Evolutionary conservation across 2,329 filamentous ascomycete genomes (phyloP).

Genomic region (Trichoderma aggressivum): DNA sequence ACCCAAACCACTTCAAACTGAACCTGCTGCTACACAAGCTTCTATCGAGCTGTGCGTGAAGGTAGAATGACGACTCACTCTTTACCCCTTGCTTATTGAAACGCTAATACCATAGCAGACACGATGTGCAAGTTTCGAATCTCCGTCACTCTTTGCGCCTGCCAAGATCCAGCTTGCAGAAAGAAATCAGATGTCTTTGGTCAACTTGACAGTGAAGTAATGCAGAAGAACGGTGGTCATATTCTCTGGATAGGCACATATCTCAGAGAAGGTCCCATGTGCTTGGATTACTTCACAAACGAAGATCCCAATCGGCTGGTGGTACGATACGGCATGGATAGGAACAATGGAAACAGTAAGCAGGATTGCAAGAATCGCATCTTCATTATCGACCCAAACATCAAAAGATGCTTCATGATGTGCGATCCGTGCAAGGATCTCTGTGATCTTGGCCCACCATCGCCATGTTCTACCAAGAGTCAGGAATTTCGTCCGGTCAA

Average conservation of each 20-base stretch:
- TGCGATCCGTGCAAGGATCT: not conserved
- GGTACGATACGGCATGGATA: slow-evolving; percentile 19
- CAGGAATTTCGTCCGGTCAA: not conserved
- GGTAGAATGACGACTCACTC: not conserved
- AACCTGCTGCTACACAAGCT: not conserved
- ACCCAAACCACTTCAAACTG: too few relatives aligned
- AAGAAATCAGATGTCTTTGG: not conserved
- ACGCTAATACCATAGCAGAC: not conserved
- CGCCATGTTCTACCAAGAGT: not conserved
- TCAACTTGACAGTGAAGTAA: not conserved
- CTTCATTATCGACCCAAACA: not conserved
- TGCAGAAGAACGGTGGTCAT: slow-evolving; percentile 10
- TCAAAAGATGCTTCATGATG: not conserved
- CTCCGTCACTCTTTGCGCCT: not conserved
- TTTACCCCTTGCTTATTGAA: not conserved
- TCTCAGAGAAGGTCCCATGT: slow-evolving; percentile 4
- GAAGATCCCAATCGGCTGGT: slow-evolving; percentile 15
- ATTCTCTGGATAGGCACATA: slow-evolving; percentile 5
- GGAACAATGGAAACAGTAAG: slow-evolving; percentile 18
- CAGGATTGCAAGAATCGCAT: slow-evolving; percentile 19
- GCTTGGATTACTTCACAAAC: slow-evolving; percentile 18
- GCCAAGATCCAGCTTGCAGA: not conserved
- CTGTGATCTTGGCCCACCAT: not conserved
- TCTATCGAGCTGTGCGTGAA: not conserved
- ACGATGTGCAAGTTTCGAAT: not conserved